phyloP scores from a whole-genome alignment of 1,139 yeast genomes.

The Candida sojae region DNA sequence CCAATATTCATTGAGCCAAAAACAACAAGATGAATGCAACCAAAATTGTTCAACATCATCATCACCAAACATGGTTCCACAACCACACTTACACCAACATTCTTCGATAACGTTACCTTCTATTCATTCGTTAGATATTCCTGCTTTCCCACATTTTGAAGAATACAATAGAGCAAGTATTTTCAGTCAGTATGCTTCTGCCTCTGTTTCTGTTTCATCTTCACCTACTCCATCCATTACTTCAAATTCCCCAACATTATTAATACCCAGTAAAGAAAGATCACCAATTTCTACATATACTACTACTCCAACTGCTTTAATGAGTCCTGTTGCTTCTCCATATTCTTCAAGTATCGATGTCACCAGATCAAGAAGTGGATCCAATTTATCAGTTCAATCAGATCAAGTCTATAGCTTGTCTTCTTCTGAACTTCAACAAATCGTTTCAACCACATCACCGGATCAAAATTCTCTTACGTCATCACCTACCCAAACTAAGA shows the following conservation, averaged over 20 bases:
- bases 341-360: constrained; percentile 2
- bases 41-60: constrained; percentile 7
- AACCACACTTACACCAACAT: constrained; percentile 3
- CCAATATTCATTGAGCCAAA: constrained; percentile 9
- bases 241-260: constrained; percentile 11
- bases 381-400: constrained; percentile 9
- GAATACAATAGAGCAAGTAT: constrained; percentile 1
- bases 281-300: constrained; percentile 1
- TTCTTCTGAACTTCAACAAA: neutral
- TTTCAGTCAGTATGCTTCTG: constrained; percentile 1
- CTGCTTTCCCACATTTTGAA: constrained; percentile 15
- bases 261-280: constrained; percentile 9
- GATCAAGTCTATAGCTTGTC: constrained; percentile 1
- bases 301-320: constrained; percentile 1
- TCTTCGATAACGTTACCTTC: constrained; percentile 17
- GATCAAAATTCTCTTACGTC: constrained; percentile 7
- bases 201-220: constrained; percentile 1
- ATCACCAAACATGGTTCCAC: constrained; percentile 5
- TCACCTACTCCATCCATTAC: constrained; percentile 7
- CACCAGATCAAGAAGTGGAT: constrained; percentile 12
- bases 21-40: constrained; percentile 5
- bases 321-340: constrained; percentile 15
- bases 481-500: constrained; percentile 13
- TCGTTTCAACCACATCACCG: constrained; percentile 2
- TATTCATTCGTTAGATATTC: constrained; percentile 17